A percentile compares a stretch with the other conserved stretches of the same genome.
phyloP scores from a whole-genome alignment of 2,329 filamentous ascomycete species.

The Colletotrichum noveboracense region DNA sequence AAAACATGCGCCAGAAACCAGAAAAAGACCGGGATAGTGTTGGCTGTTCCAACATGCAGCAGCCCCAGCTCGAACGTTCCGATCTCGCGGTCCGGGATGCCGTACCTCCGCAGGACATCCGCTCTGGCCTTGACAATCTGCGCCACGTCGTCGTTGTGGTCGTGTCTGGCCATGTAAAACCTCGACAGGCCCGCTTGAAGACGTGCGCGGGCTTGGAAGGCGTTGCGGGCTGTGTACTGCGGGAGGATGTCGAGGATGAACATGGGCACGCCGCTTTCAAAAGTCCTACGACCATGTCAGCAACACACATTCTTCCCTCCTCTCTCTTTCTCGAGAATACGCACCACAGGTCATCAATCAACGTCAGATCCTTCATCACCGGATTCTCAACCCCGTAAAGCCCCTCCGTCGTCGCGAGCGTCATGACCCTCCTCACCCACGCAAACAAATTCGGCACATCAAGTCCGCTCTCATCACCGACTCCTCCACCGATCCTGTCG shows the following conservation, averaged over 20 bases:
- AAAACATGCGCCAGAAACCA: conserved; percentile 38
- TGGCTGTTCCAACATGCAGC: conserved; percentile 32
- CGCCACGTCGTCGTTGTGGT: conserved; percentile 30
- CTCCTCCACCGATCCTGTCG: not conserved
- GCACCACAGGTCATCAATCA: conserved; percentile 39
- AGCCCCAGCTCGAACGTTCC: conserved; percentile 35
- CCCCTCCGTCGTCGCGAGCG: conserved; percentile 39
- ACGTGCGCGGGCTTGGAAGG: conserved; percentile 27
- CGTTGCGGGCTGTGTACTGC: conserved; percentile 30
- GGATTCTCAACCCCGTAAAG: conserved; percentile 50
- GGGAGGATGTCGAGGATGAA: conserved; percentile 36
- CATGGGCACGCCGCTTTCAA: conserved; percentile 27
- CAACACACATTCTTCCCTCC: not conserved
- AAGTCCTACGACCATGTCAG: conserved; percentile 27
- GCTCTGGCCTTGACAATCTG: conserved; percentile 31
- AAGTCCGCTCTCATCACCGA: conserved; percentile 19
- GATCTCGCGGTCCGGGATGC: conserved; percentile 28
- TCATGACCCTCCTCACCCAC: conserved; percentile 42
- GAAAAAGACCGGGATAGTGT: conserved; percentile 40
- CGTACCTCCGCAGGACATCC: conserved; percentile 27
- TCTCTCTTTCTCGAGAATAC: not conserved
- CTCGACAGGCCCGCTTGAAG: conserved; percentile 27
- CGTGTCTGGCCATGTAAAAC: conserved; percentile 33
- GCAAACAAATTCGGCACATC: conserved; percentile 40
- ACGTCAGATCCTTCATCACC: conserved; percentile 31